Evolutionary conservation across 331 rosid species (phyloP).

Genomic region (Malus hybrid): DNA sequence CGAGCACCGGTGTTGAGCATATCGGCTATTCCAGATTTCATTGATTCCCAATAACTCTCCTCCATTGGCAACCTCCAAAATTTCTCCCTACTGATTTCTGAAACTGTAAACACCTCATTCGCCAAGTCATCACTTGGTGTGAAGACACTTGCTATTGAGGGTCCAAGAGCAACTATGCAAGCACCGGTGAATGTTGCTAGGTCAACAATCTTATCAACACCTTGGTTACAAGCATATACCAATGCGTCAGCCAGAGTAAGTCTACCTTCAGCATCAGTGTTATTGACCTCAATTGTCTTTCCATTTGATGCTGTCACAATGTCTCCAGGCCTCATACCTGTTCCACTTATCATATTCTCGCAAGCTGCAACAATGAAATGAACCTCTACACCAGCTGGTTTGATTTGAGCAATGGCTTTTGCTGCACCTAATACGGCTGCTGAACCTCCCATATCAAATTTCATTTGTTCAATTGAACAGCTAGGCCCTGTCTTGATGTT

Average conservation of each 20-base stretch:
- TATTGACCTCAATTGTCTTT: slow-evolving; percentile 98
- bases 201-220: slow-evolving; percentile 91
- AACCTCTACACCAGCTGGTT: slow-evolving; percentile 93
- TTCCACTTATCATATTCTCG: slow-evolving; percentile 99
- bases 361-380: slow-evolving; percentile 97
- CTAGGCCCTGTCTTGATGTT: slow-evolving; percentile 98
- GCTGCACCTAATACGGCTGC: slow-evolving; percentile 96
- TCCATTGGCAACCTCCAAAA: slow-evolving; percentile 95
- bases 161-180: slow-evolving; percentile 84
- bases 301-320: slow-evolving; percentile 98
- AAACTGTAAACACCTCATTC: slow-evolving; percentile 70
- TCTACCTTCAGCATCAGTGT: slow-evolving; percentile 98
- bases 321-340: slow-evolving; percentile 99
- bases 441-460: slow-evolving; percentile 96
- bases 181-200: slow-evolving; percentile 95
- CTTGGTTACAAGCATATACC: slow-evolving; percentile 94
- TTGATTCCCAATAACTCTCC: slow-evolving; percentile 94
- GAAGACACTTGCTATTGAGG: slow-evolving; percentile 85
- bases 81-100: slow-evolving; percentile 85
- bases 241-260: slow-evolving; percentile 95
- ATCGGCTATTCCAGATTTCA: slow-evolving; percentile 98
- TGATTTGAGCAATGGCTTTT: slow-evolving; percentile 91
- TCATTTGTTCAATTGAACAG: slow-evolving; percentile 82
- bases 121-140: slow-evolving; percentile 95
- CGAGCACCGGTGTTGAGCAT: slow-evolving; percentile 89